Evolutionary conservation across 1,284 basidiomycete species (phyloP).

Genomic region (Cryptococcus sp.): DNA sequence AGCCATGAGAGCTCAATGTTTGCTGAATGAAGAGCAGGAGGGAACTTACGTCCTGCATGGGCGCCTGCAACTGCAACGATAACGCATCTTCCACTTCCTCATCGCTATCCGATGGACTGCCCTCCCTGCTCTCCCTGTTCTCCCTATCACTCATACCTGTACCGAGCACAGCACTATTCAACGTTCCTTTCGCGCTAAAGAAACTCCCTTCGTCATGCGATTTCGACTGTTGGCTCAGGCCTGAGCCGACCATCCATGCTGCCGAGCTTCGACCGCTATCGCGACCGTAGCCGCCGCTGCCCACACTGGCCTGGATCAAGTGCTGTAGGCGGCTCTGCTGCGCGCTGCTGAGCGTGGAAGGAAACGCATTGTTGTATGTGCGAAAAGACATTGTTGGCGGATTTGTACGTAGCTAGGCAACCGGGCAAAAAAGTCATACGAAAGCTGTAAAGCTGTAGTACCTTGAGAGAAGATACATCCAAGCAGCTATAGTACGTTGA

Average conservation of each 20-base stretch:
- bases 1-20: no score
- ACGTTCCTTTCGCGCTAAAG: constrained; percentile 18
- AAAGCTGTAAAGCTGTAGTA: no score
- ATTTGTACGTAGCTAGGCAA: background rate
- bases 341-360: constrained; percentile 9
- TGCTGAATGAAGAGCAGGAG: background rate
- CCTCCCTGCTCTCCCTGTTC: constrained; percentile 9
- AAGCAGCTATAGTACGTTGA: no score
- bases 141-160: background rate
- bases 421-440: no score
- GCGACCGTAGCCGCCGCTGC: background rate
- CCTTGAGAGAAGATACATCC: no score
- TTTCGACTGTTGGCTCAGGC: no score
- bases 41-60: background rate
- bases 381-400: constrained; percentile 11
- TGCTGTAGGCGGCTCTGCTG: constrained; percentile 11
- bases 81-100: constrained; percentile 1
- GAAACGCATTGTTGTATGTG: background rate
- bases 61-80: background rate
- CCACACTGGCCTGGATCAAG: constrained; percentile 4
- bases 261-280: background rate
- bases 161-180: constrained; percentile 2
- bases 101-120: constrained; percentile 6
- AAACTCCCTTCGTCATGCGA: constrained; percentile 5
- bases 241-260: constrained; percentile 1